Base-by-base conservation (phyloP, 495 filamentous ascomycete species). In the Hypoxylon lienhwacheense region DNA sequence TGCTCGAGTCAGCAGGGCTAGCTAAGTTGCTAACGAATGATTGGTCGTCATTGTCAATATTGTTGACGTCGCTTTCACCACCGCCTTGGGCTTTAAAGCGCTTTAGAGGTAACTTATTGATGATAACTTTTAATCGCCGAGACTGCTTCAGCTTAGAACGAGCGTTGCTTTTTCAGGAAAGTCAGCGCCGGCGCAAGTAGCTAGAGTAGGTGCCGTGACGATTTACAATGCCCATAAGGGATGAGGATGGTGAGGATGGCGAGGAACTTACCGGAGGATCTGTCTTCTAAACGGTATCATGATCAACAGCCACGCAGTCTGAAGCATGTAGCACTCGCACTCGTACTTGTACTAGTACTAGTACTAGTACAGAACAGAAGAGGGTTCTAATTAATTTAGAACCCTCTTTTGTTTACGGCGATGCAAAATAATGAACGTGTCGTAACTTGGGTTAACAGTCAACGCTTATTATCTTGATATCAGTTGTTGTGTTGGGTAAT, bases 211-310 rank as follows among this genome's bases (percentile, higher is more conserved):
- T n/a, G n/a, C n/a, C n/a, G n/a, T n/a, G n/a, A n/a, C n/a, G n/a
- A n/a, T n/a, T n/a, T n/a, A n/a, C n/a, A n/a, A n/a, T n/a, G n/a
- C n/a, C n/a, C n/a, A n/a, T n/a, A n/a, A 41, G 4, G 19, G 37
- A 2, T 12, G 12, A 32, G 14, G 14, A 5, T 14, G 16, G 5
- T 11, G 12, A 19, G 26, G n/a, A n/a, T 10, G 3, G 16, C 6
- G 16, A 45, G 15, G 10, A 35, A 21, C 51, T 55, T 41, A 55
- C 57, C 19, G 47, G 11, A 61, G 42, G 26, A 52, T 52, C 15
- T 37, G 47, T 39, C 32, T 61, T 12, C 46, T 34, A 22, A 55
- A 51, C 3, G 57, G 35, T 14, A 46, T 26, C 57, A 61, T 61
- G n/a, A n/a, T n/a, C n/a, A n/a, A n/a, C n/a, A n/a, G n/a, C n/a